phyloP scores from a whole-genome alignment of 1,284 basidiomycete genomes.

The Apiotrichum mycotoxinovorans region DNA sequence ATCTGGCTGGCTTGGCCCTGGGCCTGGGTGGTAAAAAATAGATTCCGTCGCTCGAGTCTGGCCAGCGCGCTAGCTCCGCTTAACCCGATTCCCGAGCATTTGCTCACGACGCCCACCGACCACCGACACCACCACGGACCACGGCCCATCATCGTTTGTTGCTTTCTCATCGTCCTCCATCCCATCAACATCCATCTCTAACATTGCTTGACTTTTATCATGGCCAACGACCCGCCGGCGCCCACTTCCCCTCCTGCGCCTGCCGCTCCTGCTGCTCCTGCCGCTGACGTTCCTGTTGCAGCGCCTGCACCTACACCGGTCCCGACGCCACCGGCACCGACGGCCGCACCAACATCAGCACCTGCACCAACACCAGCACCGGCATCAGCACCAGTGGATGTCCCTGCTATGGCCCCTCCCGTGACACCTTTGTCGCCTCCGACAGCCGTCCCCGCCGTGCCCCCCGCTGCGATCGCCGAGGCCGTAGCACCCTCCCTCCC shows the following conservation, averaged over 20 bases:
- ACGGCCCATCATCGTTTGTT: background rate
- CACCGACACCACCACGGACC: background rate
- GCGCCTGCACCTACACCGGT: slow-evolving; percentile 14
- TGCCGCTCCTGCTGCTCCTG: slow-evolving; percentile 26
- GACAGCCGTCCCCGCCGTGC: too few species aligned
- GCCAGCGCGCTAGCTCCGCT: background rate
- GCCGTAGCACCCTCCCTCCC: background rate
- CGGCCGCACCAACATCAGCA: background rate
- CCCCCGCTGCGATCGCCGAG: too few species aligned
- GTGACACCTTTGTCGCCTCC: background rate
- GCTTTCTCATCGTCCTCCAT: background rate
- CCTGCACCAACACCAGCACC: background rate
- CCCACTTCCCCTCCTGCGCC: slow-evolving; percentile 31
- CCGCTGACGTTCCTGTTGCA: background rate
- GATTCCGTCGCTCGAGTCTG: background rate
- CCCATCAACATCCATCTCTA: slow-evolving; percentile 10
- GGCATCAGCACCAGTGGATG: background rate
- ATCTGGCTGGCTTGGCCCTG: background rate
- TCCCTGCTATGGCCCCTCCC: background rate
- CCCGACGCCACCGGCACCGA: slow-evolving; percentile 2
- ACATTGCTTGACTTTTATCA: too few species aligned
- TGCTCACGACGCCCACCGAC: too few species aligned
- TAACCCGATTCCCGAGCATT: slow-evolving; percentile 2
- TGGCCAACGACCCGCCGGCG: slow-evolving; percentile 37
- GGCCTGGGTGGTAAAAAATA: too few species aligned